Conservation (phyloP, 78 protist species). For the Dictyostelium firmibasis region DNA sequence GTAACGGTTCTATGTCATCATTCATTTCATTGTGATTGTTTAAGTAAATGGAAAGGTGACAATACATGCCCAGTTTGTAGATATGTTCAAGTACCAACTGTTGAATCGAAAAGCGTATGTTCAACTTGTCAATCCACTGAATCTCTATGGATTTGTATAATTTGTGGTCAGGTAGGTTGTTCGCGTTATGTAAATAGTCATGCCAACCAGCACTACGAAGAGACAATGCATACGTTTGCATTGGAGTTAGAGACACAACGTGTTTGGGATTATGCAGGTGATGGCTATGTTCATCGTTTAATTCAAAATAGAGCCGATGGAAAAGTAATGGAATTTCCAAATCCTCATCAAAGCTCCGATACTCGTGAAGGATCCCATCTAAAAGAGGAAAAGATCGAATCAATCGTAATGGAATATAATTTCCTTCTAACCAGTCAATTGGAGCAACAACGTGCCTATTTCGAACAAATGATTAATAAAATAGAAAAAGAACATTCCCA, state of each 20-base stretch:
- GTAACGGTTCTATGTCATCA: conserved; percentile 94
- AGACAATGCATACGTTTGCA: conserved; percentile 90
- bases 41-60: conserved; percentile 71
- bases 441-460: conserved; percentile 87
- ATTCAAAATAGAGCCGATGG: conserved; percentile 90
- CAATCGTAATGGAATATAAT: conserved; percentile 84
- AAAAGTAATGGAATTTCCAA: conserved; percentile 91
- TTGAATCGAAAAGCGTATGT: conserved; percentile 42
- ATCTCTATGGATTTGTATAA: conserved; percentile 93
- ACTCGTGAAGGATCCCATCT: conserved; percentile 87
- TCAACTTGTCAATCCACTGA: conserved; percentile 79
- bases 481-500: conserved; percentile 46
- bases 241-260: conserved; percentile 92
- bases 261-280: conserved; percentile 98
- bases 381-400: conserved; percentile 83
- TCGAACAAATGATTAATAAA: conserved; percentile 68
- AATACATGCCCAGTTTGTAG: conserved; percentile 88
- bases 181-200: conserved; percentile 90
- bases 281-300: conserved; percentile 89
- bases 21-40: conserved; percentile 88
- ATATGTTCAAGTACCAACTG: conserved; percentile 76
- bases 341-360: conserved; percentile 94
- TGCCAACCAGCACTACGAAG: conserved; percentile 90
- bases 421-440: conserved; percentile 86
- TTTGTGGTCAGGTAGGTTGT: conserved; percentile 94